Evolutionary conservation across 495 filamentous ascomycete genomes (phyloP), one percentile per base, ranked within the genome.

Genomic region (Thermothielavioides terrestris): DNA sequence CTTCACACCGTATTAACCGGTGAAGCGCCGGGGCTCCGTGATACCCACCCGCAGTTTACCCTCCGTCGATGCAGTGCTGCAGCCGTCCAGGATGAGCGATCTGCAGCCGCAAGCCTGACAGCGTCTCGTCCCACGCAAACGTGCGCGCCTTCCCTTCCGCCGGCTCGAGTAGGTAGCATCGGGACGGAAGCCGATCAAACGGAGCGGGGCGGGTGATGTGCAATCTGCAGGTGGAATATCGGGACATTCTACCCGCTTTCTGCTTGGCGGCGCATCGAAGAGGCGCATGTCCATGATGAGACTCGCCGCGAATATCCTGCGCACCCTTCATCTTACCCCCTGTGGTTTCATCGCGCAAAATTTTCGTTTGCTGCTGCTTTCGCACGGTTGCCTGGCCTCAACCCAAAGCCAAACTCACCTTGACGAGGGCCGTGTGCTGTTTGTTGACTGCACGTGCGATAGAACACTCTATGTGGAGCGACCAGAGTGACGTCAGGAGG

Each of bases 401-500:
- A 12, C 31, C 31, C 31, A 34, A n/a, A 34, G 31, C 31, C n/a
- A n/a, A n/a, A n/a, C n/a, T n/a, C n/a, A n/a, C n/a, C n/a, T n/a
- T n/a, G n/a, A n/a, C n/a, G n/a, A n/a, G n/a, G n/a, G n/a, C n/a
- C n/a, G n/a, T n/a, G n/a, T n/a, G n/a, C n/a, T n/a, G n/a, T n/a
- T n/a, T n/a, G n/a, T n/a, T n/a, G n/a, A n/a, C n/a, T n/a, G n/a
- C n/a, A n/a, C n/a, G n/a, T n/a, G n/a, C n/a, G n/a, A n/a, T n/a
- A n/a, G n/a, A n/a, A n/a, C n/a, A n/a, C n/a, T n/a, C n/a, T n/a
- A n/a, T n/a, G 27, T 6, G 11, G 6, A 6, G 27, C 27, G 11
- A 6, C 27, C 27, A 6, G 27, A 11, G 46, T 50, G 47, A 50
- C 47, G 47, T 50, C 47, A 50, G 38, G 35, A 39, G 35, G 47